Evolutionary conservation across 2,329 filamentous ascomycete species (phyloP), one percentile per base, ranked within the genome.

Genomic region (Fusarium devonianum): DNA sequence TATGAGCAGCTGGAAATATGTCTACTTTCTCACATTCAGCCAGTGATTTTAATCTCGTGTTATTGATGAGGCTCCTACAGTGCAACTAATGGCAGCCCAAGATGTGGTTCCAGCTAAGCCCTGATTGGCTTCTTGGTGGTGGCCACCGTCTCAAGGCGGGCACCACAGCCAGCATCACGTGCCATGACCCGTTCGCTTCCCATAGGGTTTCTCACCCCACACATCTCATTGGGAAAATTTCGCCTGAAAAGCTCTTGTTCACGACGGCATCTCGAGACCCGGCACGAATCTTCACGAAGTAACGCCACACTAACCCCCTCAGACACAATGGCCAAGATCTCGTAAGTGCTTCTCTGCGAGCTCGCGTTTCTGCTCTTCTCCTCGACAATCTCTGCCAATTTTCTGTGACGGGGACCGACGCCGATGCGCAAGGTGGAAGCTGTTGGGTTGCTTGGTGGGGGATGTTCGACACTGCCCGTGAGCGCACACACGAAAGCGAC

Each of bases 321-420:
- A 74, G 73, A 76, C 73, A 78, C 74, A 82, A 85, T 85, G 82
- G 82, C 81, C 75, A 85, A 85, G 76, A 69, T 79, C 66, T 83
- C 81, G 82, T 85, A 79, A 78, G 82, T 59, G 33, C n/a, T 21
- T 22, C 38, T 56, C 25, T 39, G 10, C 29, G 28, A 44, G 25
- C 26, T 52, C 10, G 29, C 25, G 38, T 25, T 42, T 32, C 23
- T 37, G 29, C 25, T 41, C 28, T 42, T 32, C 23, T 37, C 25
- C 17, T 49, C 37, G 48, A 56, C 26, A 4, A 41, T 63, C 51
- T 61, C 51, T 55, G 53, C 50, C 43, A 51, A 50, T 46, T 42
- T n/a, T 44, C 43, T 42, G 37, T 56, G 43, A 29, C 35, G 39
- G 34, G 28, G 28, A 16, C 14, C 9, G 22, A 22, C 9, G 18